These are phyloP conservation scores for Albophoma yamanashiensis DNA, from an alignment of 2,329 filamentous ascomycete genomes.

Conservation along the genomic window DNA sequence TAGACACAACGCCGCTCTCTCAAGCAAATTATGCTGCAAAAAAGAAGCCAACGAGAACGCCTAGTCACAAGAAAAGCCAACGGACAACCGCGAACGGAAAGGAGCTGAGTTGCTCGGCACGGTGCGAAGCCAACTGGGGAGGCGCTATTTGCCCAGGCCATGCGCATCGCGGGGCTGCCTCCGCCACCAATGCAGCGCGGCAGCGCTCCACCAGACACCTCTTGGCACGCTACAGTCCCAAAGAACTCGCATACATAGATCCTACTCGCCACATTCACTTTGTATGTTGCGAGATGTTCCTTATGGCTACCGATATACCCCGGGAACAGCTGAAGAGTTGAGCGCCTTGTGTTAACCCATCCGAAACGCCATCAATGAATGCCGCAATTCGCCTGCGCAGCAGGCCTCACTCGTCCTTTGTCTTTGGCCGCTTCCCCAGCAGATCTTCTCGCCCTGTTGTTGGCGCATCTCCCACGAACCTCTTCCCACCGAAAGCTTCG, in stretches of 20 bases:
- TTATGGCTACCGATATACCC: not conserved
- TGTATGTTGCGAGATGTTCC: not conserved
- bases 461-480: slow-evolving; percentile 44
- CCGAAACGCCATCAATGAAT: slow-evolving; percentile 5
- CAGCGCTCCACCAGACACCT: not conserved
- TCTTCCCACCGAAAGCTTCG: slow-evolving; percentile 54
- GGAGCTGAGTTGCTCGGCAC: not conserved
- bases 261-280: not conserved
- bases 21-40: not conserved
- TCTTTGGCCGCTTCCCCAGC: slow-evolving; percentile 29
- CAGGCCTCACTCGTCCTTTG: slow-evolving; percentile 29
- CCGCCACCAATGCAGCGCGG: not conserved
- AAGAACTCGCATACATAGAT: too few species aligned
- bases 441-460: slow-evolving; percentile 37
- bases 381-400: not conserved
- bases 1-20: not conserved
- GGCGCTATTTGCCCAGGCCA: not conserved
- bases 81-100: not conserved
- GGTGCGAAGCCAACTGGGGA: not conserved
- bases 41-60: not conserved
- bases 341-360: not conserved
- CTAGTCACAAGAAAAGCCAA: not conserved
- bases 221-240: too few species aligned
- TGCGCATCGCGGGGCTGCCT: not conserved
- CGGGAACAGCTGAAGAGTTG: not conserved